These are phyloP conservation scores for Geotrichum carabidarum DNA, from an alignment of 1,139 yeast species.

Conservation along the genomic window DNA sequence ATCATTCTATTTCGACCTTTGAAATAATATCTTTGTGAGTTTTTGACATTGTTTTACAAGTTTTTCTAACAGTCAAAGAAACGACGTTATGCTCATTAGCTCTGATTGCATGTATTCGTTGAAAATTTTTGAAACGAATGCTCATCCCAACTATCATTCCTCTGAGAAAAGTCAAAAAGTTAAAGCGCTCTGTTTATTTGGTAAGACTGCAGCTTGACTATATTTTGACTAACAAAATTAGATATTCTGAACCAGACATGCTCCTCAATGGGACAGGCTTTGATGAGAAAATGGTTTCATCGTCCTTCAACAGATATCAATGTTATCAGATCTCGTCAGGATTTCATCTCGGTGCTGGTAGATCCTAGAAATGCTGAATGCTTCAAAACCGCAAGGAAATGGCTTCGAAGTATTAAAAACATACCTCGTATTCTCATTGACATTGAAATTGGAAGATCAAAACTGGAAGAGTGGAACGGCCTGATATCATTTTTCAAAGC, in stretches of 20 bases:
- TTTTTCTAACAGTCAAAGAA: slow-evolving; percentile 5
- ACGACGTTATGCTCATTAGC: slow-evolving; percentile 35
- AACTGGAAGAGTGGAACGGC: slow-evolving; percentile 32
- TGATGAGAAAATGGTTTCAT: slow-evolving; percentile 37
- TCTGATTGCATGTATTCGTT: slow-evolving; percentile 38
- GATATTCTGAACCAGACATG: slow-evolving; percentile 29
- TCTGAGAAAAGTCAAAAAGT: slow-evolving; percentile 11
- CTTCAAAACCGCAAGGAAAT: slow-evolving; percentile 22
- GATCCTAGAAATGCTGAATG: slow-evolving; percentile 23
- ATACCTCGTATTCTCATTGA: slow-evolving; percentile 28
- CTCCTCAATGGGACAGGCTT: slow-evolving; percentile 33
- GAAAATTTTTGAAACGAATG: slow-evolving; percentile 30
- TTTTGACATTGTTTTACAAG: neutral
- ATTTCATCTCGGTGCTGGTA: slow-evolving; percentile 31
- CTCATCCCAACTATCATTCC: slow-evolving; percentile 23
- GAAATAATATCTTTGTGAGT: slow-evolving; percentile 14
- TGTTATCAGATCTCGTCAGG: slow-evolving; percentile 33
- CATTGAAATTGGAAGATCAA: slow-evolving; percentile 33
- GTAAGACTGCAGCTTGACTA: slow-evolving; percentile 11
- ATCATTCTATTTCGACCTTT: slow-evolving; percentile 10
- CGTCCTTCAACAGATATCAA: slow-evolving; percentile 36
- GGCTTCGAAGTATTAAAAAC: slow-evolving; percentile 33
- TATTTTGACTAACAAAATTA: neutral
- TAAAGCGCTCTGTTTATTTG: slow-evolving; percentile 24
- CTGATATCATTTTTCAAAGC: slow-evolving; percentile 26